Evolutionary conservation across 306 rosid genomes (phyloP).

Genomic region (Biancaea sappan): DNA sequence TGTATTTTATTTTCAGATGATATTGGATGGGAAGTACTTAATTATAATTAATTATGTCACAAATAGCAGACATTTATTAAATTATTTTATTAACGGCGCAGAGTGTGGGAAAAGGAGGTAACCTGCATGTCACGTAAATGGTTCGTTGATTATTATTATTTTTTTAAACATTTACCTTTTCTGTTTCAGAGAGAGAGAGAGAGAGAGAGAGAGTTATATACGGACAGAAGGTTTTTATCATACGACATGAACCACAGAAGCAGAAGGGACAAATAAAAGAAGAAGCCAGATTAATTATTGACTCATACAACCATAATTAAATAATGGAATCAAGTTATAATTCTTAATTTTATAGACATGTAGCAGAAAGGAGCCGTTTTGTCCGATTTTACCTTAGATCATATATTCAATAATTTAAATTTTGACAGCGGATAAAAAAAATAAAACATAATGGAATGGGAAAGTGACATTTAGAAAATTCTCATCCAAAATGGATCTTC

Average conservation of each 20-base stretch:
- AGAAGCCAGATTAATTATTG: neutral
- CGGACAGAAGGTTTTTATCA: neutral
- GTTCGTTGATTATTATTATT: no score
- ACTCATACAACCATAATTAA: neutral
- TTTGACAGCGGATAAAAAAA: neutral
- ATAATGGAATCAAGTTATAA: neutral
- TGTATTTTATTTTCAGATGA: no score
- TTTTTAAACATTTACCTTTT: no score
- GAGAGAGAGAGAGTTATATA: neutral
- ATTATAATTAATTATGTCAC: conserved; percentile 1
- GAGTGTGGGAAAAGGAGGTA: neutral
- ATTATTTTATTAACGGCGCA: neutral
- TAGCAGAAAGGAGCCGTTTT: neutral
- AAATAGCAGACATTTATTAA: neutral
- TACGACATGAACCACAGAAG: neutral
- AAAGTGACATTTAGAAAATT: neutral
- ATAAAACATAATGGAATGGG: neutral
- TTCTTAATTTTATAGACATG: neutral
- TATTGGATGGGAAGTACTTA: no score
- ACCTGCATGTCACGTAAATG: conserved; percentile 12
- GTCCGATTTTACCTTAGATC: conserved; percentile 5
- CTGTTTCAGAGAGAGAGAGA: neutral
- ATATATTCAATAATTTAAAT: conserved; percentile 4
- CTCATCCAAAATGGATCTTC: neutral
- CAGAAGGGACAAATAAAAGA: neutral